phyloP scores from a whole-genome alignment of 2,329 filamentous ascomycete species.

The Aquanectria penicillioides region DNA sequence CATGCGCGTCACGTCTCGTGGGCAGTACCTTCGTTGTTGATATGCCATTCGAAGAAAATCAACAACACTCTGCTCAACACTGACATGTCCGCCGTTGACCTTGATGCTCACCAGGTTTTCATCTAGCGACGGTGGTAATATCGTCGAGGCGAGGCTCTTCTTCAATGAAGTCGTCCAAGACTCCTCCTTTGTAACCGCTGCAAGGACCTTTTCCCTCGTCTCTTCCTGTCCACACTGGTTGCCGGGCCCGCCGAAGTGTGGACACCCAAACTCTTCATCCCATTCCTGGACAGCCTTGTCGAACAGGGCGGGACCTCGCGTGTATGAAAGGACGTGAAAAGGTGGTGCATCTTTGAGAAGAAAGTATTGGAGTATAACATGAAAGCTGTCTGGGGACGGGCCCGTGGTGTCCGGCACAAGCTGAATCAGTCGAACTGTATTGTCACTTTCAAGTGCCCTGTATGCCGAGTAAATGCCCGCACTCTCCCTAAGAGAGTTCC shows the following conservation, averaged over 20 bases:
- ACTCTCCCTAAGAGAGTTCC: not conserved
- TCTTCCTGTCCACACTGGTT: too few species aligned
- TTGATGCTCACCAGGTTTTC: not conserved
- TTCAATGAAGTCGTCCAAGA: not conserved
- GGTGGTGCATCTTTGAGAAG: not conserved
- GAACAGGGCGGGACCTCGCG: not conserved
- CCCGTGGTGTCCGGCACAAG: not conserved
- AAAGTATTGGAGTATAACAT: not conserved
- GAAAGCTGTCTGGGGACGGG: not conserved
- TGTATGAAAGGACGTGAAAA: not conserved
- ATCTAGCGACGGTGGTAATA: not conserved
- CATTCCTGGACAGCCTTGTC: not conserved
- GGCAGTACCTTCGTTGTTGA: not conserved
- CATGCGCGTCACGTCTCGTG: not conserved
- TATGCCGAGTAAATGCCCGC: not conserved
- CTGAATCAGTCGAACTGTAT: not conserved
- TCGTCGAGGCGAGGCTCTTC: not conserved
- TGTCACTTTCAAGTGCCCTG: not conserved
- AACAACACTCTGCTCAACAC: not conserved
- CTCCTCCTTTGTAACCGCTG: too few species aligned
- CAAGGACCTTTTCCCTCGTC: too few species aligned
- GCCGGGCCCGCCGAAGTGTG: too few species aligned
- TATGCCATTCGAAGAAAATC: conserved; percentile 3
- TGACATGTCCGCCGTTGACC: not conserved
- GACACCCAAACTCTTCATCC: not conserved